Evolutionary conservation across 805 yeast genomes (phyloP), one percentile per base, ranked within the genome.

Genomic region (Wickerhamomyces strasburgensis): DNA sequence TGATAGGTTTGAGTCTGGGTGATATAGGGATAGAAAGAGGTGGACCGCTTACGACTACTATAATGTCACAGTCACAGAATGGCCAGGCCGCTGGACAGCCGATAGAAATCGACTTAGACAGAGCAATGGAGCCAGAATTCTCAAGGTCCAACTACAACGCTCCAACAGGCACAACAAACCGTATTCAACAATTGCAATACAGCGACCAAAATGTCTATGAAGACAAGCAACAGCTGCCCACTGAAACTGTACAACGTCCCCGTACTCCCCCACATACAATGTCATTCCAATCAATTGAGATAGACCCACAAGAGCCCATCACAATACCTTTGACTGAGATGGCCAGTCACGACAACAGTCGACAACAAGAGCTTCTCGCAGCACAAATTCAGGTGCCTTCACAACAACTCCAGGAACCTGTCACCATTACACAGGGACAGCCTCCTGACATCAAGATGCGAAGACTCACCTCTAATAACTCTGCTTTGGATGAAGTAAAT

Each of bases 401-500:
- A 21, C 7, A 21, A 21, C 7, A 21, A 11, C 25, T 21, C 7
- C 25, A 21, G 11, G 25, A 21, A 11, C 7, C 25, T 21, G 7
- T 11, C 11, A 11, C 25, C 7, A 11, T 21, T 7, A 8, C 25
- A 21, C 7, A 8, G 7, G 25, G 7, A 8, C 25, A 7, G 7
- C 25, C 7, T 8, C 25, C 25, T 7, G 25, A 21, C 7, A 21
- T 21, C 25, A 21, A 21, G 6, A 13, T 24, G 18, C 34, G 44
- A 13, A 38, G 48, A 26, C 34, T 48, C 3, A 41, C 50, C 1
- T 38, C 56, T 3, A 51, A 47, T 25, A 44, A 33, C 19, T 25
- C 49, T 0, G 41, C 52, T 5, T 34, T 46, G 5, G 54, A 51
- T 25, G 55, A 55, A 32, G 47, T 53, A 9, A 43, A 35, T 16